Percentiles rank a stretch among this genome's conserved stretches.
phyloP scores from a whole-genome alignment of 129 eudicot species.

The Lactuca saligna region DNA sequence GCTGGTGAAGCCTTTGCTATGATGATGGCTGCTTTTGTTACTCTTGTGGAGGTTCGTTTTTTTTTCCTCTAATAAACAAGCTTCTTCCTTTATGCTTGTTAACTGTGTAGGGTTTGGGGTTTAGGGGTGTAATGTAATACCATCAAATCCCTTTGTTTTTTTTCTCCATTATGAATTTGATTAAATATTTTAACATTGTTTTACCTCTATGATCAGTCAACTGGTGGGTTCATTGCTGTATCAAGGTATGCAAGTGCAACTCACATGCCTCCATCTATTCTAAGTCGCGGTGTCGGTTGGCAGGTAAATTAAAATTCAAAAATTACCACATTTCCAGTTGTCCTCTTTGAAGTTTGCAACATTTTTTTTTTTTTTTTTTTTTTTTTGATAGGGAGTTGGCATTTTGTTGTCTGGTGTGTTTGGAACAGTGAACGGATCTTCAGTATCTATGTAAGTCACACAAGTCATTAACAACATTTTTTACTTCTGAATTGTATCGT shows the following conservation, averaged over 20 bases:
- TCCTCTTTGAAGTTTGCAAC: neutral
- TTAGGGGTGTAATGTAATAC: neutral
- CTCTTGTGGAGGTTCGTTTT: slow-evolving; percentile 56
- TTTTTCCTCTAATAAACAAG: neutral
- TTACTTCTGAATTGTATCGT: neutral
- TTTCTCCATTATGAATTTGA: slow-evolving; percentile 5
- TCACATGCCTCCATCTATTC: slow-evolving; percentile 62
- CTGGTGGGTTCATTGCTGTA: slow-evolving; percentile 73
- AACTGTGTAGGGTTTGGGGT: neutral
- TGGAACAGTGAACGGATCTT: slow-evolving; percentile 63
- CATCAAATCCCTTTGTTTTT: slow-evolving; percentile 8
- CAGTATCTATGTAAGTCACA: slow-evolving; percentile 61
- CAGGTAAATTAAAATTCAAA: slow-evolving; percentile 43
- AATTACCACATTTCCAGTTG: neutral
- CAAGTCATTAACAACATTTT: neutral
- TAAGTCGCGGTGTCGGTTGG: slow-evolving; percentile 82
- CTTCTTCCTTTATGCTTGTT: neutral
- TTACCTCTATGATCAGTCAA: slow-evolving; percentile 44
- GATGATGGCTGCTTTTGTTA: slow-evolving; percentile 75
- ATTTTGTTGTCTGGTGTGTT: slow-evolving; percentile 59
- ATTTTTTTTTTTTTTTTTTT: neutral
- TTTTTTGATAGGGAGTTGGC: slow-evolving; percentile 52
- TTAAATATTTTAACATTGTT: slow-evolving; percentile 6
- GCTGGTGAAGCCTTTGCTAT: slow-evolving; percentile 85
- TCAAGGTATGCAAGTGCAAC: slow-evolving; percentile 81